Base-by-base conservation (phyloP, 352 stramenopile genomes). In the Globisporangium polare region DNA sequence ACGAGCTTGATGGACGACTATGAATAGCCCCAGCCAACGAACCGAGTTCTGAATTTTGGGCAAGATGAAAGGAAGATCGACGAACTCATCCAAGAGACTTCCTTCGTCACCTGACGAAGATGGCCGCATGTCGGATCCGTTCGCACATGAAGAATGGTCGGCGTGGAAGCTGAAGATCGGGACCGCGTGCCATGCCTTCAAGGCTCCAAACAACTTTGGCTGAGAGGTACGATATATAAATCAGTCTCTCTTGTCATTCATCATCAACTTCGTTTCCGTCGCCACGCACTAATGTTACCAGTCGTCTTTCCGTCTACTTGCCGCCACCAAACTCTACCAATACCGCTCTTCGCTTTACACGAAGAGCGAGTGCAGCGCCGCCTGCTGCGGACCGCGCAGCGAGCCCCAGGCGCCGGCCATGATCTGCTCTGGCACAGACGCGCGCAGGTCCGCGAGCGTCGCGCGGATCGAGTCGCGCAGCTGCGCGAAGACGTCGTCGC, bases 311-410 rank as follows among this genome's bases (percentile, higher is more conserved):
- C 5, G 15, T 60, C 37, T 57, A 24, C 51, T 57, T 50, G 35
- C 35, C 43, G 29, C n/a, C 29, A 29, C 12, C 12, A 22, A n/a
- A 17, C n/a, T 43, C 51, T 29, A n/a, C 45, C 24, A 52, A 6
- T 50, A 17, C 6, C 45, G 2, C 24, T 52, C 20, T 4, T n/a
- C n/a, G 37, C 15, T 43, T 70, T 59, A 89, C 58, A 68, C 71
- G 58, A 91, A 91, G 3, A 93, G 80, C 18, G 77, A 68, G 50
- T 90, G 81, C 55, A 93, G 57, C 26, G 78, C 80, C 17, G 73
- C 68, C 55, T 91, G 80, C 52, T 91, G 84, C 31, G 75, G 42
- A 2, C 58, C 58, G 10, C 69, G 70, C 22, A 93, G 66, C n/a
- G 65, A 65, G 9, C 71, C 57, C 84, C 84, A 93, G 15, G 79